Base-by-base conservation (phyloP, 768 basidiomycete species). In the Tubosaeta sp. region DNA sequence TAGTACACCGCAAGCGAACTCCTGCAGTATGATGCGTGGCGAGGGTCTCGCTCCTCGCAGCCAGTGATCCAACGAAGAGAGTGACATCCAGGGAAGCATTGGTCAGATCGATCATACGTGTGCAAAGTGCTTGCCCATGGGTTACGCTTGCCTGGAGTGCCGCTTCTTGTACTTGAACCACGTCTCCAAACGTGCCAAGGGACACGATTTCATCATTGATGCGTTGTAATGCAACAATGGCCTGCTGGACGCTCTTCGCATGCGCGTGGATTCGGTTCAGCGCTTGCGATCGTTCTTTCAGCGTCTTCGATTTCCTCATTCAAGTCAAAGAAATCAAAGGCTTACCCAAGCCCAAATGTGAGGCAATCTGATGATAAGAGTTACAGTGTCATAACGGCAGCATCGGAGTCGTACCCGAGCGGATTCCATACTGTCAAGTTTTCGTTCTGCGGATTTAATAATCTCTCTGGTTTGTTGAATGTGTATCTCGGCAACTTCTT, bases 261-360 rank as follows among this genome's bases (percentile, higher is more conserved):
- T 1, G 16, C 19, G 7, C 16, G 29, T 25, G n/a, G 42, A 22
- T 50, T 54, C n/a, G n/a, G 27, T 39, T 39, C 21, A 3, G 57
- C 56, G 11, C 34, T 48, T 3, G 52, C 27, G 32, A 59, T n/a
- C 14, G 30, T 54, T 29, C 57, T 46, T 24, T 48, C 46, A 2
- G 56, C 45, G 1, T 12, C 14, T 10, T 47, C 48, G 9, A 59
- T 54, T 13, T 58, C 57, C 36, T 54, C 48, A 27, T 58, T 59
- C 39, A 58, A 16, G 43, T 59, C 52, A 19, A 58, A 58, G 45
- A 54, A 21, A 25, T 58, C 57, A 10, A 58, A 59, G 18, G 35
- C 39, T 14, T 58, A 56, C 5, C 57, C 57, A 8, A 58, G 19
- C 29, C 57, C 57, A 34, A 58, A 18, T 12, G 57, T 58, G 19